Evolutionary conservation across 2,329 filamentous ascomycete genomes (phyloP).

Genomic region (Botrytis pseudocinerea): DNA sequence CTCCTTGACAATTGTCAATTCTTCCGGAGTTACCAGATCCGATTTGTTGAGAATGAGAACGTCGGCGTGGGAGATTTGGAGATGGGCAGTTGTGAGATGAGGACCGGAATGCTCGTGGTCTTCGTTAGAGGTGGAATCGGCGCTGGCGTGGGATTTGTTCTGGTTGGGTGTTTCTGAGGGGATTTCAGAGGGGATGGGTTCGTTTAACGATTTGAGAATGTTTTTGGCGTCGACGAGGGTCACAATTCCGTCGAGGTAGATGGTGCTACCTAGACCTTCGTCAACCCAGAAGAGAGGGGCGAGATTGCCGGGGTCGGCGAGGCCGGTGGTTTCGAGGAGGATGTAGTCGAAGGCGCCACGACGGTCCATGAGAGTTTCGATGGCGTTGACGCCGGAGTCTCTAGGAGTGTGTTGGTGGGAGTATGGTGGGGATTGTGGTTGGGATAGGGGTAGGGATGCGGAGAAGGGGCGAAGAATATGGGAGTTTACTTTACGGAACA

Average conservation of each 20-base stretch:
- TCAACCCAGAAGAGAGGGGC: conserved; percentile 98
- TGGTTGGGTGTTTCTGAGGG: conserved; percentile 45
- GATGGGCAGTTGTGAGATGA: conserved; percentile 84
- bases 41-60: conserved; percentile 93
- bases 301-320: conserved; percentile 93
- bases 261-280: conserved; percentile 89
- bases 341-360: conserved; percentile 97
- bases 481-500: conserved; percentile 82
- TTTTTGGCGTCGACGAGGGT: conserved; percentile 96
- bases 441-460: neutral
- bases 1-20: conserved; percentile 68
- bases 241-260: conserved; percentile 95
- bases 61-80: conserved; percentile 96
- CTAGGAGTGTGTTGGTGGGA: conserved; percentile 46
- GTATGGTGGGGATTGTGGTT: no score
- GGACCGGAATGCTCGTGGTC: conserved; percentile 53
- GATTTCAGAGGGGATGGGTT: conserved; percentile 57
- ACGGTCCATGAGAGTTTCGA: conserved; percentile 93
- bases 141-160: conserved; percentile 41
- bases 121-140: conserved; percentile 38
- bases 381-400: conserved; percentile 89
- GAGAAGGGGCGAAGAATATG: neutral
- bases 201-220: conserved; percentile 78
- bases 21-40: conserved; percentile 71
- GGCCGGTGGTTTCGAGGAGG: conserved; percentile 89